Percentiles rank a stretch among this genome's conserved stretches.
Conservation (phyloP, 2,329 filamentous ascomycete species). For the Didymosphaeria variabile region DNA sequence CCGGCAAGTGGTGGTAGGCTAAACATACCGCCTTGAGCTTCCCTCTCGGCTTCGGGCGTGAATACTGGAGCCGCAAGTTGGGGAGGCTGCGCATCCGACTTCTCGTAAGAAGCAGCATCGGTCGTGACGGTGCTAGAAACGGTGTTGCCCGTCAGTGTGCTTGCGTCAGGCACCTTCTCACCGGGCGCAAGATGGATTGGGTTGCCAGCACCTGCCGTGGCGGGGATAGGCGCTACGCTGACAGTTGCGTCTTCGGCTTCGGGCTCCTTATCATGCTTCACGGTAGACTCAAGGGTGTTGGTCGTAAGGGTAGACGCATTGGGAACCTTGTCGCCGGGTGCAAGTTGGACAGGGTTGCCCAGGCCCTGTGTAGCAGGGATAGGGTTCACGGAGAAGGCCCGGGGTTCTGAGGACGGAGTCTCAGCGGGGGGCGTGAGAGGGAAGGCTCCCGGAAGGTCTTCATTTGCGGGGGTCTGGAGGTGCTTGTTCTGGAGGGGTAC, state of each 20-base stretch:
- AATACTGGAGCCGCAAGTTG: slow-evolving; percentile 56
- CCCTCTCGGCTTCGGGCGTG: slow-evolving; percentile 55
- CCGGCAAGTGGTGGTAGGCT: slow-evolving; percentile 60
- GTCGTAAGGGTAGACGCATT: slow-evolving; percentile 68
- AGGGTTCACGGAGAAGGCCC: slow-evolving; percentile 65
- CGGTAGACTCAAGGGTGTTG: slow-evolving; percentile 74
- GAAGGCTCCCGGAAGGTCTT: slow-evolving; percentile 69
- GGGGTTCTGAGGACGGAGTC: slow-evolving; percentile 52
- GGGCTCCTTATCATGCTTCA: slow-evolving; percentile 45
- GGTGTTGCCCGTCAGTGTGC: slow-evolving; percentile 72
- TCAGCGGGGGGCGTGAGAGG: slow-evolving; percentile 76
- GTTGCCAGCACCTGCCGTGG: slow-evolving; percentile 71
- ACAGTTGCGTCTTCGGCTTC: slow-evolving; percentile 53
- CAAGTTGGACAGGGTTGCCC: slow-evolving; percentile 82
- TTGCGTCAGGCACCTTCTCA: slow-evolving; percentile 77
- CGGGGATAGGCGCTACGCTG: slow-evolving; percentile 67
- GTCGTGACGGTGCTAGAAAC: slow-evolving; percentile 66
- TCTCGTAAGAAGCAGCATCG: slow-evolving; percentile 88
- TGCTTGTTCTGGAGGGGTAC: slow-evolving; percentile 61
- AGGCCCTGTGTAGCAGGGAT: slow-evolving; percentile 65
- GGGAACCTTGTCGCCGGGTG: slow-evolving; percentile 83
- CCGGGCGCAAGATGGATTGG: slow-evolving; percentile 81
- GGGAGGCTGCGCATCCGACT: slow-evolving; percentile 67
- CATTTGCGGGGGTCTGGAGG: slow-evolving; percentile 33
- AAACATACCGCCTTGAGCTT: slow-evolving; percentile 56